Base-by-base conservation (phyloP, 2,329 filamentous ascomycete genomes). In the Chlorencoelia australis region DNA sequence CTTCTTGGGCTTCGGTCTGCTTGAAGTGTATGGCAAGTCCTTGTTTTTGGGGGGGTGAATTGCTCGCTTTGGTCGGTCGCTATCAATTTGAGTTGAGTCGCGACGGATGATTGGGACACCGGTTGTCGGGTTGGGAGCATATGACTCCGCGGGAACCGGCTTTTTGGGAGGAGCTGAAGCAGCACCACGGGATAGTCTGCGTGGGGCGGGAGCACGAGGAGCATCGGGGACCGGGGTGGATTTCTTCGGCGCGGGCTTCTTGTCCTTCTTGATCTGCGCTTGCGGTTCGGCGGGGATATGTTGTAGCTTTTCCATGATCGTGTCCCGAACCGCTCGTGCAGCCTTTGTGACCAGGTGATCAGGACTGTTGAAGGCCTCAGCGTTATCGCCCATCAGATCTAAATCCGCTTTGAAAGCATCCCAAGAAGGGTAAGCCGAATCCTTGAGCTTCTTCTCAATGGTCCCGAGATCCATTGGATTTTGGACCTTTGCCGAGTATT, bases 31-130 rank as follows among this genome's bases (percentile, higher is more conserved):
- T 6, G 88, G 82, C n/a, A 95, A 70, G 55, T 96, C 91, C 48
- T 89, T 88, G 43, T 80, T 77, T 54, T 89, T 88, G 0, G 91
- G 87, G 7, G 88, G 83, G 51, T 94, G 86, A 37, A 96, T 94
- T 10, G 89, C 86, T 36, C 91, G 81, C 67, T 95, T 95, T 8
- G 89, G 88, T 34, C 91, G 76, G 46, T 77, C 73, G 39, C 79
- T 82, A 48, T 87, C 84, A 4, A 73, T 71, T 40, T 79, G 81
- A 5, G 77, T 80, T 1, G 85, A 94, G 51, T 93, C 86, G 14
- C 89, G 82, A 36, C 91, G 81, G 45, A 91, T 91, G 25, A 86
- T 69, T 7, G 86, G 86, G 25, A 85, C 70, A 1, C 84, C 85
- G 8, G 51, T 52, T 49, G 85, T 77, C 1, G 84, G 75, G 16